phyloP scores from a whole-genome alignment of 2,329 filamentous ascomycete genomes.

The Lasiodiplodia citricola region DNA sequence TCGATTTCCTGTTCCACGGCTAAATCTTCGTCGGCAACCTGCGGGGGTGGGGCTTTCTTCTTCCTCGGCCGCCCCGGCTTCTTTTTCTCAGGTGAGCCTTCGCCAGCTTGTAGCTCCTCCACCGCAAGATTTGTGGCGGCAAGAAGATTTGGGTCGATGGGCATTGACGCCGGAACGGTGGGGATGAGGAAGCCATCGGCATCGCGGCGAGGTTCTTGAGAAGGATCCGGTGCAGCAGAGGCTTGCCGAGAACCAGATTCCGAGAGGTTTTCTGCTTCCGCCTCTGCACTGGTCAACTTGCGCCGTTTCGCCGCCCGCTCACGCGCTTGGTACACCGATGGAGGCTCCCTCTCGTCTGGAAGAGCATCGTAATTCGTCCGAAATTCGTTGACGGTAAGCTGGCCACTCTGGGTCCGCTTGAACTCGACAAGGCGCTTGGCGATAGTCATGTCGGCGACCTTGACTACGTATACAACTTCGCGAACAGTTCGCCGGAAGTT shows the following conservation, averaged over 20 bases:
- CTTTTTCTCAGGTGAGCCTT: slow-evolving; percentile 35
- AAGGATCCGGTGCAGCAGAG: slow-evolving; percentile 9
- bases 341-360: slow-evolving; percentile 71
- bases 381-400: slow-evolving; percentile 87
- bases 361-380: slow-evolving; percentile 69
- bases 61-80: slow-evolving; percentile 45
- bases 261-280: slow-evolving; percentile 27
- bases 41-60: slow-evolving; percentile 39
- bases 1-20: slow-evolving; percentile 54
- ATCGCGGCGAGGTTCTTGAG: slow-evolving; percentile 39
- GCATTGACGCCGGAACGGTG: slow-evolving; percentile 31
- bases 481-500: slow-evolving; percentile 92
- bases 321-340: slow-evolving; percentile 74
- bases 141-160: slow-evolving; percentile 31
- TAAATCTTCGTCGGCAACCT: slow-evolving; percentile 51
- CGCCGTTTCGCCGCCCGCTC: slow-evolving; percentile 50
- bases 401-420: slow-evolving; percentile 81
- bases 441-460: slow-evolving; percentile 92
- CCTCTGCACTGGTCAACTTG: slow-evolving; percentile 34
- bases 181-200: slow-evolving; percentile 51
- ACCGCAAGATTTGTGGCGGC: slow-evolving; percentile 25
- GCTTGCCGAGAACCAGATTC: slow-evolving; percentile 13
- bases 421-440: slow-evolving; percentile 92
- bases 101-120: slow-evolving; percentile 28
- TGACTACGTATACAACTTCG: slow-evolving; percentile 97